Conservation (phyloP, 352 stramenopile genomes). For the Globisporangium uncinulatum region DNA sequence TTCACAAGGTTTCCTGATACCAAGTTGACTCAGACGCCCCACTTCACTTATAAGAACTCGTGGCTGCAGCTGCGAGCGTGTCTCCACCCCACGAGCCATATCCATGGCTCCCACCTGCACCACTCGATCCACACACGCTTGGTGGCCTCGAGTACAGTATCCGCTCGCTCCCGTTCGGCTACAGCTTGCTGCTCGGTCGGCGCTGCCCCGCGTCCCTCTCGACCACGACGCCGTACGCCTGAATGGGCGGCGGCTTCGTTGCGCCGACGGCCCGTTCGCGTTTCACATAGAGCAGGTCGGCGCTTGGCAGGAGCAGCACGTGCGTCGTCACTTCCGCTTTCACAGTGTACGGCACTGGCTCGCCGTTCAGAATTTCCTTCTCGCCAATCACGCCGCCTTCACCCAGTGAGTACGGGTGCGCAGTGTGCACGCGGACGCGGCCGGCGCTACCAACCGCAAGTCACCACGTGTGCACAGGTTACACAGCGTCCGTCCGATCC, state of each 20-base stretch:
- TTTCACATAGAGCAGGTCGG: slow-evolving; percentile 53
- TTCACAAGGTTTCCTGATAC: too few species aligned
- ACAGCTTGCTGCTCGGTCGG: slow-evolving; percentile 7
- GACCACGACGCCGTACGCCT: slow-evolving; percentile 1
- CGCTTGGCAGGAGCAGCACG: slow-evolving; percentile 55
- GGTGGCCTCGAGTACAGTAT: too few species aligned
- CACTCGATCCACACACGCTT: too few species aligned
- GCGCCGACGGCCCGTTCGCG: slow-evolving; percentile 3
- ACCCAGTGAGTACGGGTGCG: slow-evolving; percentile 47
- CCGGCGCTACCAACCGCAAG: slow-evolving; percentile 31
- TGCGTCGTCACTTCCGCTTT: slow-evolving; percentile 45
- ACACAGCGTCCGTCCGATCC: too few species aligned
- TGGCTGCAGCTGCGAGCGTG: too few species aligned
- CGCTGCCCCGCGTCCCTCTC: not conserved
- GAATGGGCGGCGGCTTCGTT: not conserved
- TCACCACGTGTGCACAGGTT: too few species aligned
- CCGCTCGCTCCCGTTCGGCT: not conserved
- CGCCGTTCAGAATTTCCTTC: slow-evolving; percentile 57
- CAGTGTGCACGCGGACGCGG: slow-evolving; percentile 56
- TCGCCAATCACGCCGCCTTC: slow-evolving; percentile 58
- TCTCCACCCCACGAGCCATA: too few species aligned
- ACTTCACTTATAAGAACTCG: too few species aligned
- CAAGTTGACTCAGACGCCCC: too few species aligned
- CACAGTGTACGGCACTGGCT: slow-evolving; percentile 71
- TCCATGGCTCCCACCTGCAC: too few species aligned